These are phyloP conservation scores for Tagetes patula DNA, from an alignment of 129 eudicot genomes.

Conservation along the genomic window DNA sequence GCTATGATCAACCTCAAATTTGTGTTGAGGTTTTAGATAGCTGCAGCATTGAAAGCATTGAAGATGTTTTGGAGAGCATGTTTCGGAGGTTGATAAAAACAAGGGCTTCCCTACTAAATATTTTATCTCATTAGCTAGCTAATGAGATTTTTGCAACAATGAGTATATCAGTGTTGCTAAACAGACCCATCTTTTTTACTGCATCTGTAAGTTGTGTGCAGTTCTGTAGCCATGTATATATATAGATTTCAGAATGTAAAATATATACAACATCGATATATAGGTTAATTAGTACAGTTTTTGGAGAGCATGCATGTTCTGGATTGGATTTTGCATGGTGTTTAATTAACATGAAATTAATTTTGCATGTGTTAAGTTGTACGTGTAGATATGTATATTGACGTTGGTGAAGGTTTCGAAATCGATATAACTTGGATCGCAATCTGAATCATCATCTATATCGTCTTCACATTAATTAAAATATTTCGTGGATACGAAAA, in stretches of 20 bases:
- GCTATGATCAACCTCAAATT: slow-evolving; percentile 24
- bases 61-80: slow-evolving; percentile 43
- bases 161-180: background rate
- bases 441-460: no score
- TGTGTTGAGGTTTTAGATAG: slow-evolving; percentile 37
- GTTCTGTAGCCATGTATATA: slow-evolving; percentile 3
- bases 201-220: slow-evolving; percentile 20
- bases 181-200: background rate
- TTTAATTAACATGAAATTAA: no score
- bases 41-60: slow-evolving; percentile 37
- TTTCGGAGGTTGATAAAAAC: slow-evolving; percentile 46
- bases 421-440: no score
- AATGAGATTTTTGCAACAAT: slow-evolving; percentile 12
- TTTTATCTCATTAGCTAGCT: slow-evolving; percentile 2
- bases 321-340: no score
- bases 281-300: no score
- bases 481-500: no score
- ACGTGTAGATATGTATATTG: no score
- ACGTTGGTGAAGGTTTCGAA: no score
- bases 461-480: no score
- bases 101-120: slow-evolving; percentile 45
- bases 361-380: no score
- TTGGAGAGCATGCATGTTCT: no score
- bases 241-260: slow-evolving; percentile 6
- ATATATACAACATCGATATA: background rate